Evolutionary conservation across 2,329 filamentous ascomycete genomes (phyloP).

Genomic region (Emmonsiellopsis sp.): DNA sequence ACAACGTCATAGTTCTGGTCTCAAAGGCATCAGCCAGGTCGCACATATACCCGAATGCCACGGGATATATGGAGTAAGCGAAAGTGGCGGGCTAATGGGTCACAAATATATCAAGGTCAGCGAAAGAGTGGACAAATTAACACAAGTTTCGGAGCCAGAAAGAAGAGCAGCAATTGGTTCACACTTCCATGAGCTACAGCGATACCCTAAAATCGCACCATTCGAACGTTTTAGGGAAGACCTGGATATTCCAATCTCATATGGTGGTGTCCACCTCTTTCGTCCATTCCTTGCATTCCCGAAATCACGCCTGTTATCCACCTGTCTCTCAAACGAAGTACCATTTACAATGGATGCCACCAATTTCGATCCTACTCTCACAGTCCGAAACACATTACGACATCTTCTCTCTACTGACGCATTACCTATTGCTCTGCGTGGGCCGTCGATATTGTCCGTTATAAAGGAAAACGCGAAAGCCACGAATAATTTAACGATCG

Average conservation of each 20-base stretch:
- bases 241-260: slow-evolving; percentile 15
- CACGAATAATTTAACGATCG: slow-evolving; percentile 36
- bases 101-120: background rate
- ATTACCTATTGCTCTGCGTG: slow-evolving; percentile 62
- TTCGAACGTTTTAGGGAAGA: background rate
- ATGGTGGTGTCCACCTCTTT: slow-evolving; percentile 27
- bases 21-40: slow-evolving; percentile 58
- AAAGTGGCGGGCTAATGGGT: slow-evolving; percentile 42
- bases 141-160: background rate
- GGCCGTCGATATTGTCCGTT: slow-evolving; percentile 53
- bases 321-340: slow-evolving; percentile 61
- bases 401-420: slow-evolving; percentile 48
- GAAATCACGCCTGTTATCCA: slow-evolving; percentile 54
- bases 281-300: slow-evolving; percentile 39
- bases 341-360: slow-evolving; percentile 79
- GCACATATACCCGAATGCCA: slow-evolving; percentile 75
- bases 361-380: slow-evolving; percentile 68
- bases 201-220: background rate
- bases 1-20: slow-evolving; percentile 54
- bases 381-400: slow-evolving; percentile 71
- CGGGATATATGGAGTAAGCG: slow-evolving; percentile 61
- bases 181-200: background rate
- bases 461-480: slow-evolving; percentile 43
- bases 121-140: background rate
- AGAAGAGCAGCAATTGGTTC: background rate